phyloP scores from a whole-genome alignment of 164 flowering plant species.

The Tinospora cordifolia region DNA sequence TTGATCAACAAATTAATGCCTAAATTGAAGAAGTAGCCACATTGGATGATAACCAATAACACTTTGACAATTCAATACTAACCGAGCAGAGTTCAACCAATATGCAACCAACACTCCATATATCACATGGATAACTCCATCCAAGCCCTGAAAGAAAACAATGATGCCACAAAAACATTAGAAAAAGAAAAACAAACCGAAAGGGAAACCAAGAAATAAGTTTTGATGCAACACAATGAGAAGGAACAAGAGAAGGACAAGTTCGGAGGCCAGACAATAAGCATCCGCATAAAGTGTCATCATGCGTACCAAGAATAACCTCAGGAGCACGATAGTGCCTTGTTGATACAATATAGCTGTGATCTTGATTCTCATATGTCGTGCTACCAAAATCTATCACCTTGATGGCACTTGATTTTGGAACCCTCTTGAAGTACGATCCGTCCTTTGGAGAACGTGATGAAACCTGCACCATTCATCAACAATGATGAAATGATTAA shows the following conservation, averaged over 20 bases:
- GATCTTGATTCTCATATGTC: conserved; percentile 59
- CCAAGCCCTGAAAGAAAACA: conserved; percentile 44
- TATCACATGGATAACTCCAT: conserved; percentile 81
- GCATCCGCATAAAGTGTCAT: not conserved
- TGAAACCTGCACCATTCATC: conserved; percentile 36
- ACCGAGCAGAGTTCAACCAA: conserved; percentile 76
- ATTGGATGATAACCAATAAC: not conserved
- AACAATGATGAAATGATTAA: not conserved
- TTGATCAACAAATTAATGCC: conserved; percentile 14
- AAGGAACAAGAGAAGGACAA: not conserved
- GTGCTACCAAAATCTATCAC: conserved; percentile 93
- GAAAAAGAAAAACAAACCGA: too few species aligned
- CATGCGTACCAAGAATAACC: conserved; percentile 61
- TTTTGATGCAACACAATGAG: not conserved
- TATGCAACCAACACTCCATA: conserved; percentile 84
- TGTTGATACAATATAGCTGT: conserved; percentile 68
- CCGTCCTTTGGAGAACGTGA: conserved; percentile 61
- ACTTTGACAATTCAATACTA: not conserved
- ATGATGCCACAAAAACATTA: not conserved
- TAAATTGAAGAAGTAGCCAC: not conserved
- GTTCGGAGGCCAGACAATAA: not conserved
- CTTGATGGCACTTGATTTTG: conserved; percentile 67
- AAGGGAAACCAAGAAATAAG: too few species aligned
- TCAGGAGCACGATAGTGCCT: conserved; percentile 87
- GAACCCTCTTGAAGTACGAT: conserved; percentile 39